These are phyloP conservation scores for Leptographium lundbergii DNA, from an alignment of 2,329 filamentous ascomycete species.

Conservation along the genomic window DNA sequence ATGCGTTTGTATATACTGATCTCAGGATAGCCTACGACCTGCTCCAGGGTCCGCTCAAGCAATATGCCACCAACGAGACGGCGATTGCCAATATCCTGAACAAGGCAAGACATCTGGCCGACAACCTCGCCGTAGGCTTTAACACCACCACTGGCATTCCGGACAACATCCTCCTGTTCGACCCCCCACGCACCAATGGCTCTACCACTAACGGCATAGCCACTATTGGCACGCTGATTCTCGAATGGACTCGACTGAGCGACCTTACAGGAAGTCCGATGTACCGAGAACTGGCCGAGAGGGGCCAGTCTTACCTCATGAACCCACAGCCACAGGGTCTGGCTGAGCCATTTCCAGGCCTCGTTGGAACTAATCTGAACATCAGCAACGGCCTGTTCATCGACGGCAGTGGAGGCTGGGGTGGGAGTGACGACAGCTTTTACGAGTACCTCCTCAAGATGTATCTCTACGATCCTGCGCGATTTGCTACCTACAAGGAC, in stretches of 20 bases:
- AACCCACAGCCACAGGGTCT: conserved; percentile 42
- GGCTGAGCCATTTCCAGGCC: conserved; percentile 62
- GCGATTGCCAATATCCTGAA: conserved; percentile 47
- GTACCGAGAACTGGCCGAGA: conserved; percentile 55
- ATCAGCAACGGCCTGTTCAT: conserved; percentile 53
- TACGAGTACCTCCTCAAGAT: conserved; percentile 91
- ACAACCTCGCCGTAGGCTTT: conserved; percentile 66
- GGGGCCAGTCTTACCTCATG: conserved; percentile 57
- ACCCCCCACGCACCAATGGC: conserved; percentile 34
- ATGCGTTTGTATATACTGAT: not conserved
- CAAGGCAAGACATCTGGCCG: conserved; percentile 57
- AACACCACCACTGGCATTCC: conserved; percentile 65
- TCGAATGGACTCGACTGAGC: conserved; percentile 74
- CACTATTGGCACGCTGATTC: conserved; percentile 61
- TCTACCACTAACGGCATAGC: conserved; percentile 57
- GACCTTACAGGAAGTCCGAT: conserved; percentile 57
- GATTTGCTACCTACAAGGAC: conserved; percentile 54
- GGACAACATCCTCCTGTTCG: conserved; percentile 53
- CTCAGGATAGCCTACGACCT: conserved; percentile 48
- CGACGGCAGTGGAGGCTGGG: conserved; percentile 61
- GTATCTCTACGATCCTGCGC: conserved; percentile 61
- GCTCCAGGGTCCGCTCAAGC: conserved; percentile 50
- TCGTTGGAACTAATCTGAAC: conserved; percentile 57
- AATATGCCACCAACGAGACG: conserved; percentile 24
- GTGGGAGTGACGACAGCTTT: conserved; percentile 64